Evolutionary conservation across 352 stramenopile species (phyloP), one percentile per base, ranked within the genome.

Genomic region (Pythium inflatum): DNA sequence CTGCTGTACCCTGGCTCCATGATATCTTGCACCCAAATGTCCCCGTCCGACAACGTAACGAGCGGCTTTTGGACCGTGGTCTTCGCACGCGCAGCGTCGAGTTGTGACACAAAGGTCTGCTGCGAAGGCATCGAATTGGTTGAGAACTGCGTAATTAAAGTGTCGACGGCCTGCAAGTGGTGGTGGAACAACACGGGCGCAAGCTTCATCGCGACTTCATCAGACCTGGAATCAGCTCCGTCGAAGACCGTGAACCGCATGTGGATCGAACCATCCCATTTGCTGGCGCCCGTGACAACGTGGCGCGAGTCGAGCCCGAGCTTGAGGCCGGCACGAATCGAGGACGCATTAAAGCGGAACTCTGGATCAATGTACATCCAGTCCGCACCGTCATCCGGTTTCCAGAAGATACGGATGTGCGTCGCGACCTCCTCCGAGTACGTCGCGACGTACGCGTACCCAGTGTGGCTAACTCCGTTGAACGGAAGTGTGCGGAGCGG

Each of bases 281-380:
- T 43, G 33, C 24, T 25, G 18, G 22, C 31, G 60, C 60, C 48
- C 3, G 48, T 60, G 18, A 67, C 60, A 25, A 60, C 46, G 16
- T 43, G 46, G 14, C 60, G 60, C 45, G 60, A 67, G 60, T 67
- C 60, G 36, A 67, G 18, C 11, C 60, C 60, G 16, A 67, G 34
- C 25, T 12, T 57, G 34, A 67, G 60, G 22, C 60, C 60, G 27
- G 43, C n/a, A 18, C 60, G 60, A 38, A 67, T 50, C 2, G 33
- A 49, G 31, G 60, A 51, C 5, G 60, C 60, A 27, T 67, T 53
- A 48, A 67, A 67, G 27, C 60, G 60, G 49, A 67, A 60, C 48
- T 67, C 60, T 1, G 60, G 60, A 25, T 67, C 60, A 34, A 67
- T 67, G 48, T 59, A 67, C 12, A 48, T 67, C 60, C 60, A 67